Evolutionary conservation across 768 basidiomycete species (phyloP), one percentile per base, ranked within the genome.

Genomic region (Tulasnella sp.): DNA sequence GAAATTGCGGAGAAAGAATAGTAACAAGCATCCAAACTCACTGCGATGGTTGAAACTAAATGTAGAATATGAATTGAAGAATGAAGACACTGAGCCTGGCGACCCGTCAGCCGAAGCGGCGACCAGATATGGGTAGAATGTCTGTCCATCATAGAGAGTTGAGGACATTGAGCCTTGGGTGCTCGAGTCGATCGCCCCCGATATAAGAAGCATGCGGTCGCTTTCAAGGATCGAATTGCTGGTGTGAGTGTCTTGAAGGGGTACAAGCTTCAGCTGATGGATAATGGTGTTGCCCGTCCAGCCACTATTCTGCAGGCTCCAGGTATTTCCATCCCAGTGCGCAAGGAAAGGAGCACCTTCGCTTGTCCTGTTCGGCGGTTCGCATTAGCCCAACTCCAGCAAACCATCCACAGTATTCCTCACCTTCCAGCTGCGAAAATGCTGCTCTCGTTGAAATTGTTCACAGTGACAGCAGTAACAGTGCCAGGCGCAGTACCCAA

Each of bases 361-460:
- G 31, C 36, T 68, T 12, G 62, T 68, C 62, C 62, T 68, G 19
- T 10, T 10, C 24, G 18, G 34, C 12, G 18, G 39, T 6, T 74
- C 27, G 9, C 46, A 21, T 48, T n/a, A 48, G 9, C 14, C n/a
- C n/a, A 40, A 40, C 2, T 38, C 5, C n/a, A 27, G n/a, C 38
- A 42, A 19, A 8, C 14, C 0, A 74, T 5, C 21, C 21, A 12
- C 1, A 58, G 1, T 52, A 18, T 21, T n/a, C 85, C 91, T 84
- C 80, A 95, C 92, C 89, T 90, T 82, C 97, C 97, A 44, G 96
- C 95, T 72, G 93, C 94, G 83, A 96, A 99, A 78, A 99, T 89
- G 83, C 94, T 97, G 82, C 90, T 93, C 1, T 86, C 84, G 83
- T 98, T 95, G 31, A 89, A 89, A 81, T 91, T 87, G 84, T 99